These are phyloP conservation scores for Porphyra umbilicalis DNA, from an alignment of 31 red algal species.

Conservation along the genomic window DNA sequence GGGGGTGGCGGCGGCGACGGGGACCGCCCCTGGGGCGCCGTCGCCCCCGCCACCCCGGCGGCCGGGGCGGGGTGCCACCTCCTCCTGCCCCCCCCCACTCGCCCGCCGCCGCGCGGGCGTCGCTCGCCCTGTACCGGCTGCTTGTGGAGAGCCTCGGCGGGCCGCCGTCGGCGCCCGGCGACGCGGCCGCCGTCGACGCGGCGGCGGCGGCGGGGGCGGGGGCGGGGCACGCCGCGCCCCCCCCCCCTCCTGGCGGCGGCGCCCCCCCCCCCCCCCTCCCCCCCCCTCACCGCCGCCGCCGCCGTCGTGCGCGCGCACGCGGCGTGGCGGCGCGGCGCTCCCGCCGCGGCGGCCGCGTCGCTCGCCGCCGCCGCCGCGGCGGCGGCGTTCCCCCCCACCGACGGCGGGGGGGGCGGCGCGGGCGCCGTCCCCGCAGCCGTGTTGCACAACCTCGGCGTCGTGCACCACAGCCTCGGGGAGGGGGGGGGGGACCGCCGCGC, in stretches of 20 bases:
- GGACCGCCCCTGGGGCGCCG: neutral
- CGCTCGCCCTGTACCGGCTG: neutral
- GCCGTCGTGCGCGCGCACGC: neutral
- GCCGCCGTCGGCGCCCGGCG: too few species aligned
- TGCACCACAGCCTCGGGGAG: too few species aligned
- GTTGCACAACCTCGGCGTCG: too few species aligned
- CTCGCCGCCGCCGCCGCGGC: neutral
- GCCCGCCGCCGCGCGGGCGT: too few species aligned
- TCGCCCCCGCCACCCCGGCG: neutral
- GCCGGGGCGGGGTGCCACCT: neutral
- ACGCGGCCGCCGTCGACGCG: neutral
- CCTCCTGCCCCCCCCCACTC: neutral
- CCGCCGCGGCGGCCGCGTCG: conserved; percentile 12
- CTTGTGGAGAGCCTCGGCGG: neutral
- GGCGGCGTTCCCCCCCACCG: too few species aligned
- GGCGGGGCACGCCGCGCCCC: too few species aligned
- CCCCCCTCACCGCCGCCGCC: neutral
- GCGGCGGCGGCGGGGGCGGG: too few species aligned
- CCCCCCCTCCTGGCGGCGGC: neutral
- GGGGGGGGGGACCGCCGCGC: too few species aligned
- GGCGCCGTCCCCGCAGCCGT: too few species aligned
- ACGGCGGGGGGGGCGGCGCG: too few species aligned
- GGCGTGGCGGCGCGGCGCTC: too few species aligned
- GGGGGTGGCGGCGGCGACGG: neutral
- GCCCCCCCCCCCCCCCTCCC: neutral